phyloP scores from a whole-genome alignment of 164 flowering plant species.

The Piper longum region DNA sequence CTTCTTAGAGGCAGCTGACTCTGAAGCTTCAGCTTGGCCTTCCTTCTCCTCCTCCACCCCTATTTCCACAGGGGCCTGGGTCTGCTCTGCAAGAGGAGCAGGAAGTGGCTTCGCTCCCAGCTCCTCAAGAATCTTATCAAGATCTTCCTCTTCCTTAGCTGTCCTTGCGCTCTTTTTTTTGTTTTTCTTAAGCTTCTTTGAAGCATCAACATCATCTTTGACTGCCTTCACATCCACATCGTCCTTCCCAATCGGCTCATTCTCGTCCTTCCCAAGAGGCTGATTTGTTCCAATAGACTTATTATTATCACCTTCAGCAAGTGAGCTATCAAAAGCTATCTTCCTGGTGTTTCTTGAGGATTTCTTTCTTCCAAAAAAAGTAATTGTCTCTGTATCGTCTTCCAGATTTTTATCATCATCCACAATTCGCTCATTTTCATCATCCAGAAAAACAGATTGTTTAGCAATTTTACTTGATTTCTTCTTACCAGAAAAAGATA shows the following conservation, averaged over 20 bases:
- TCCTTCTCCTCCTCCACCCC: conserved; percentile 39
- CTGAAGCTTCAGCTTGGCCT: conserved; percentile 18
- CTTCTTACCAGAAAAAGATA: conserved; percentile 36
- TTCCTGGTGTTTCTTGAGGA: conserved; percentile 5
- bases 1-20: conserved; percentile 85
- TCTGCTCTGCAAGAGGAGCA: conserved; percentile 34
- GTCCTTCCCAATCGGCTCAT: conserved; percentile 1
- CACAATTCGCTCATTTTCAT: conserved; percentile 9
- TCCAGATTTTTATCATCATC: conserved; percentile 9
- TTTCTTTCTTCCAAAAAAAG: conserved; percentile 40
- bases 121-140: conserved; percentile 87
- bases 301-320: conserved; percentile 15
- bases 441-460: conserved; percentile 1
- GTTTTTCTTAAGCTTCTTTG: conserved; percentile 70
- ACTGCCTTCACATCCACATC: conserved; percentile 14
- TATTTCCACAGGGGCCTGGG: conserved; percentile 26
- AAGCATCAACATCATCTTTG: conserved; percentile 29
- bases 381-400: conserved; percentile 19
- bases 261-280: too few relatives aligned
- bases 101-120: conserved; percentile 53
- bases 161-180: conserved; percentile 73
- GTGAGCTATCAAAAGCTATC: conserved; percentile 5
- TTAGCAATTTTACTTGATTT: conserved; percentile 11
- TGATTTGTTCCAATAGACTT: conserved; percentile 12
- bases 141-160: conserved; percentile 89